phyloP scores from a whole-genome alignment of 352 stramenopile genomes.

The Peronospora destructor region DNA sequence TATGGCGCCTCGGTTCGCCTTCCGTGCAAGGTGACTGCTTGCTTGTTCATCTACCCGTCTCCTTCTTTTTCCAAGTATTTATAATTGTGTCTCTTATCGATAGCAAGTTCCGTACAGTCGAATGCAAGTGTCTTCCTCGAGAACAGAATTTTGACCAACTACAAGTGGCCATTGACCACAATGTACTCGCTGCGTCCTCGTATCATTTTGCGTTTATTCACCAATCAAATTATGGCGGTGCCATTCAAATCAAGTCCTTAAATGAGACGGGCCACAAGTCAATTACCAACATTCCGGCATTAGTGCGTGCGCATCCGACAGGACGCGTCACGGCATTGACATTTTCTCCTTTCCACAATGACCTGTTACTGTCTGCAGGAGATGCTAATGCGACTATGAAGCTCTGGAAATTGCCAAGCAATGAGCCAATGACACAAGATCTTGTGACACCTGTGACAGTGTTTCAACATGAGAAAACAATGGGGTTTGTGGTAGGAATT shows the following conservation, averaged over 20 bases:
- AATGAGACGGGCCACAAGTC: slow-evolving; percentile 33
- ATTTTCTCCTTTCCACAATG: slow-evolving; percentile 49
- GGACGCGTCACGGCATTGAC: slow-evolving; percentile 50
- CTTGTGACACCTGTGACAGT: slow-evolving; percentile 21
- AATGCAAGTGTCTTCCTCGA: slow-evolving; percentile 42
- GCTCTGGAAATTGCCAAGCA: slow-evolving; percentile 48
- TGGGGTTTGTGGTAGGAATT: slow-evolving; percentile 28
- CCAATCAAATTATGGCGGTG: slow-evolving; percentile 49
- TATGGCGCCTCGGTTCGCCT: slow-evolving; percentile 47
- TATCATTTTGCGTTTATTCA: slow-evolving; percentile 59
- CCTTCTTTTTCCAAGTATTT: not conserved
- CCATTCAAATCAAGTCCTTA: slow-evolving; percentile 56
- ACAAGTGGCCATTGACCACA: slow-evolving; percentile 51
- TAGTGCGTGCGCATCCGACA: slow-evolving; percentile 55
- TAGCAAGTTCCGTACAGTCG: slow-evolving; percentile 79
- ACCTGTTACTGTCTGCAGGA: slow-evolving; percentile 50
- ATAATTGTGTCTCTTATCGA: not conserved
- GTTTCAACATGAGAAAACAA: slow-evolving; percentile 12
- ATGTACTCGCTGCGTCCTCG: slow-evolving; percentile 33
- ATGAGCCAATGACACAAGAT: slow-evolving; percentile 24
- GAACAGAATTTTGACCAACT: slow-evolving; percentile 64
- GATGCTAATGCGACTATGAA: slow-evolving; percentile 44
- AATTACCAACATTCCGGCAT: slow-evolving; percentile 22
- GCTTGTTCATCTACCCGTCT: not conserved
- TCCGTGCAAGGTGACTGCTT: slow-evolving; percentile 33